A percentile compares a stretch with the other conserved stretches of the same genome.
These are phyloP conservation scores for Stephania yunnanensis DNA, from an alignment of 164 flowering plant species.

Conservation along the genomic window DNA sequence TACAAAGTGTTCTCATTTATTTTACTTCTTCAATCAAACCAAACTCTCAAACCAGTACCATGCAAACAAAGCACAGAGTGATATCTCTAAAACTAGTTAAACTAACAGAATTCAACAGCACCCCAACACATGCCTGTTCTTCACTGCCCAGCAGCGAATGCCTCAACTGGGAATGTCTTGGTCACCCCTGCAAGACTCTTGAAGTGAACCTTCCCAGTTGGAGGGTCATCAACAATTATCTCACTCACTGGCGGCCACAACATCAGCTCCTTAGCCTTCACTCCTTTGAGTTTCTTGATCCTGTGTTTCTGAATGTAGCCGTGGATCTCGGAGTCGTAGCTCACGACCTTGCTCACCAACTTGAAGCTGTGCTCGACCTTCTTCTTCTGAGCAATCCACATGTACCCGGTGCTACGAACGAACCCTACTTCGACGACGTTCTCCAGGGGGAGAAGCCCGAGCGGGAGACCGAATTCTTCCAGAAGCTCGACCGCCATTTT, in stretches of 20 bases:
- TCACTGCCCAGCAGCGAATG: conserved; percentile 14
- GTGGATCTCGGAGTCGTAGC: conserved; percentile 22
- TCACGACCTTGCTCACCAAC: conserved; percentile 26
- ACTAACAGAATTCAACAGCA: neutral
- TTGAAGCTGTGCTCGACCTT: conserved; percentile 34
- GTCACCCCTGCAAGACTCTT: conserved; percentile 30
- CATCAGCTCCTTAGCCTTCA: conserved; percentile 37
- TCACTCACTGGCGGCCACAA: conserved; percentile 31
- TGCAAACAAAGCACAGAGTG: neutral
- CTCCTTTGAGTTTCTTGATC: conserved; percentile 34
- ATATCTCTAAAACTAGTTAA: neutral
- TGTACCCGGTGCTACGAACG: conserved; percentile 27
- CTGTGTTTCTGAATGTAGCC: conserved; percentile 19
- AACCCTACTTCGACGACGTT: conserved; percentile 26
- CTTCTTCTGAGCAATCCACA: conserved; percentile 34
- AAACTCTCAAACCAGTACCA: neutral
- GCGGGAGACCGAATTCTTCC: conserved; percentile 26
- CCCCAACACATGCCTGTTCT: neutral
- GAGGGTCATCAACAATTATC: conserved; percentile 24
- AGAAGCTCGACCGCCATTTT: conserved; percentile 23
- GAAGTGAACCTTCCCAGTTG: conserved; percentile 30
- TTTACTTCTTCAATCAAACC: no score
- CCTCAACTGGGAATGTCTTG: conserved; percentile 25
- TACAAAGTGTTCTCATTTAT: no score
- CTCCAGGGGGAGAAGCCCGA: conserved; percentile 29